Percentiles rank a stretch among this genome's conserved stretches.
phyloP scores from a whole-genome alignment of 192 early-diverging fungal species.

The Coemansia sp. region DNA sequence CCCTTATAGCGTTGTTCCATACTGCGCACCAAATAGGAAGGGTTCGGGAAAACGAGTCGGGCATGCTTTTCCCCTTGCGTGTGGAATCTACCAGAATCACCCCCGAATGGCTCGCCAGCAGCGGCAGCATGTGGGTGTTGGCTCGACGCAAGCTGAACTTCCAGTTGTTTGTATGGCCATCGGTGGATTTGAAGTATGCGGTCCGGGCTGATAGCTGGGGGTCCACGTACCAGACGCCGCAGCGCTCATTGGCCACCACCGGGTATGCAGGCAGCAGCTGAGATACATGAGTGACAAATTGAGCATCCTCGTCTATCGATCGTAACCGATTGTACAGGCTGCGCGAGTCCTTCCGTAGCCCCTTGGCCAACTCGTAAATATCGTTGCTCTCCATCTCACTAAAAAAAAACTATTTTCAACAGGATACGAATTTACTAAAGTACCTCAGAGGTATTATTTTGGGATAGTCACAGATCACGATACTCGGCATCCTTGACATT shows the following conservation, averaged over 20 bases:
- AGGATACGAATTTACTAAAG: background rate
- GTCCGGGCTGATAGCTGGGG: slow-evolving; percentile 59
- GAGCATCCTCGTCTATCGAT: slow-evolving; percentile 74
- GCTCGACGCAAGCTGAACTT: slow-evolving; percentile 77
- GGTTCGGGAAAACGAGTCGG: slow-evolving; percentile 81
- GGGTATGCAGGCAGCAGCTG: slow-evolving; percentile 59
- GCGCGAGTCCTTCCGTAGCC: slow-evolving; percentile 20
- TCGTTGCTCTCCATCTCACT: slow-evolving; percentile 1
- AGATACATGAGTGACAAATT: slow-evolving; percentile 65
- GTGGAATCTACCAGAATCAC: slow-evolving; percentile 89
- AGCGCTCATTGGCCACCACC: slow-evolving; percentile 79
- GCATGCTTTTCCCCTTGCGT: slow-evolving; percentile 76
- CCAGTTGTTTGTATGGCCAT: slow-evolving; percentile 86
- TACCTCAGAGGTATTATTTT: background rate
- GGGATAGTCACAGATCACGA: slow-evolving; percentile 23
- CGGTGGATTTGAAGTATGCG: slow-evolving; percentile 93
- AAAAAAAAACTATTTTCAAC: background rate
- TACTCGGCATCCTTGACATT: slow-evolving; percentile 40
- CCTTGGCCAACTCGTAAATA: slow-evolving; percentile 13
- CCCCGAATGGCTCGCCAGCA: slow-evolving; percentile 57
- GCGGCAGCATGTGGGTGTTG: slow-evolving; percentile 69
- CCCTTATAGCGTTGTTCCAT: slow-evolving; percentile 59
- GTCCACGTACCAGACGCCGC: slow-evolving; percentile 83
- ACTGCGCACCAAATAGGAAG: slow-evolving; percentile 88
- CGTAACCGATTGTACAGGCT: slow-evolving; percentile 70